Conservation (phyloP, 345 rosid species). For the Citrus cavaleriei region DNA sequence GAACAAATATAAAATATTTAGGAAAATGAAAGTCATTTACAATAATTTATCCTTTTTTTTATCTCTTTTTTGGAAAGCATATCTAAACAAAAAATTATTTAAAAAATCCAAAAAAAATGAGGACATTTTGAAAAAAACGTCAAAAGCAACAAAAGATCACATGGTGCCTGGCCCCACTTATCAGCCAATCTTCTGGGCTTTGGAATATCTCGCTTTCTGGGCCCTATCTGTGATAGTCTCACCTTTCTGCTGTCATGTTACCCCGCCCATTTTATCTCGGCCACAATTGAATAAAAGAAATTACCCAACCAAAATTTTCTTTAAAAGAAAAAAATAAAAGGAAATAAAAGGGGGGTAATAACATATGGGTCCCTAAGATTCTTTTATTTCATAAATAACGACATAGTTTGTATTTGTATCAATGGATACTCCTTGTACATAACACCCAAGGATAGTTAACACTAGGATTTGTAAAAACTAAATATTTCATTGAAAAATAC, state of each 20-base stretch:
- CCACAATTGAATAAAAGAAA: background rate
- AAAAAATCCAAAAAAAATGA: background rate
- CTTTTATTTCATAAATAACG: no score
- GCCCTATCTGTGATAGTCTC: background rate
- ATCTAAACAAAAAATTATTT: background rate
- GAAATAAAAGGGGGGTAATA: no score
- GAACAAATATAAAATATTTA: no score
- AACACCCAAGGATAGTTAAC: no score
- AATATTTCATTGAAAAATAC: background rate
- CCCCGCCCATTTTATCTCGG: background rate
- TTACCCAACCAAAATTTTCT: no score
- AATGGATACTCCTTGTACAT: no score
- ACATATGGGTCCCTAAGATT: no score
- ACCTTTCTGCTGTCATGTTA: background rate
- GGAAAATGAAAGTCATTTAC: background rate
- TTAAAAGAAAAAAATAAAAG: no score
- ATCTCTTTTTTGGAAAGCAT: no score
- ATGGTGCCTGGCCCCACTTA: background rate
- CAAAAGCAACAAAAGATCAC: background rate
- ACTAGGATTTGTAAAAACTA: background rate
- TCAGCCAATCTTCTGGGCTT: background rate
- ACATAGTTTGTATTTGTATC: no score
- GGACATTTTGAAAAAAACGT: background rate
- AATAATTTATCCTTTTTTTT: no score
- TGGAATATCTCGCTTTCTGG: constrained; percentile 3